Evolutionary conservation across 306 rosid genomes (phyloP).

Genomic region (Leucaena leucocephala): DNA sequence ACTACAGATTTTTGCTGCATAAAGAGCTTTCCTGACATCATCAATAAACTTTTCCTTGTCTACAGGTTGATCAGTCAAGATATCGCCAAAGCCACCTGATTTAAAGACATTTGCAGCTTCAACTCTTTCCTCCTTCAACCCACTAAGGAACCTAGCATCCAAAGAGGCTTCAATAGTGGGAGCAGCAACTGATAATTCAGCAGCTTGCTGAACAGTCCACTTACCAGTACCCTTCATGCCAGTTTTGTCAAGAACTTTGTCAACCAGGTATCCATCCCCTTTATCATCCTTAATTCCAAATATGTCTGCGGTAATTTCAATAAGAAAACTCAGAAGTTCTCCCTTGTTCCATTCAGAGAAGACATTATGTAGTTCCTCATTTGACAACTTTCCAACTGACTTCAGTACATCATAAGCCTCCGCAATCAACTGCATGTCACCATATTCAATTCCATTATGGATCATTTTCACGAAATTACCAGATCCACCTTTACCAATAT

Average conservation of each 20-base stretch:
- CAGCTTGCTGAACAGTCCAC: slow-evolving; percentile 98
- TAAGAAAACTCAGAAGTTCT: slow-evolving; percentile 84
- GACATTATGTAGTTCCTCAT: slow-evolving; percentile 68
- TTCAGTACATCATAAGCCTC: slow-evolving; percentile 92
- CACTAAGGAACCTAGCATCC: slow-evolving; percentile 95
- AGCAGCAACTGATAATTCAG: slow-evolving; percentile 90
- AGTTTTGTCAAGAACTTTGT: slow-evolving; percentile 93
- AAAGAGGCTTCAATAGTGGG: slow-evolving; percentile 90
- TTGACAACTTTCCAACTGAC: slow-evolving; percentile 90
- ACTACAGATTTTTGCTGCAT: slow-evolving; percentile 90
- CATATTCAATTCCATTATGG: slow-evolving; percentile 91
- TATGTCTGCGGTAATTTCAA: slow-evolving; percentile 91
- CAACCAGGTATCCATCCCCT: slow-evolving; percentile 84
- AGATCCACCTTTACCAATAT: slow-evolving; percentile 88
- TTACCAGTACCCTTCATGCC: slow-evolving; percentile 98
- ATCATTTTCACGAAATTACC: slow-evolving; percentile 97
- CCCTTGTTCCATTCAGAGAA: slow-evolving; percentile 93
- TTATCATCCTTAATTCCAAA: slow-evolving; percentile 89
- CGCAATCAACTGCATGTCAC: slow-evolving; percentile 96
- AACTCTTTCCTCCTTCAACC: slow-evolving; percentile 88
- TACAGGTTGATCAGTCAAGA: slow-evolving; percentile 55
- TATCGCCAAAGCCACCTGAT: slow-evolving; percentile 68
- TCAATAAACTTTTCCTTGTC: slow-evolving; percentile 78
- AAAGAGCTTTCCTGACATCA: slow-evolving; percentile 90
- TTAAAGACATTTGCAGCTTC: slow-evolving; percentile 78